These are phyloP conservation scores for Termitomyces sp. DNA, from an alignment of 768 basidiomycete genomes.

Conservation along the genomic window DNA sequence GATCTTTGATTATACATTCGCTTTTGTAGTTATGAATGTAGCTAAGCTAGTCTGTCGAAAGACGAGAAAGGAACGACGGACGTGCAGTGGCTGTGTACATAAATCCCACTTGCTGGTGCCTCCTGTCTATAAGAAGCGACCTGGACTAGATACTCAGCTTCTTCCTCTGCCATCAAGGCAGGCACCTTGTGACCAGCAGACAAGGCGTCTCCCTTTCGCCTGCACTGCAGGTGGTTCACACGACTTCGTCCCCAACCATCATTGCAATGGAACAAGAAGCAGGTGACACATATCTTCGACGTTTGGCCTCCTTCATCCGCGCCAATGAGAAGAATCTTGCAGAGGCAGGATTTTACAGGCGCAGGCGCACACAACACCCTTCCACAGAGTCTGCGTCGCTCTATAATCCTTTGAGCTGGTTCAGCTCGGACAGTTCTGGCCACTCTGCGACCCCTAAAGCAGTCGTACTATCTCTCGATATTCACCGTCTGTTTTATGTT, in stretches of 20 bases:
- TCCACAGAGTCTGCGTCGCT: conserved; percentile 30
- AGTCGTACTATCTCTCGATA: conserved; percentile 64
- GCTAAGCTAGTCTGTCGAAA: too few relatives aligned
- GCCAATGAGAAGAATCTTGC: conserved; percentile 71
- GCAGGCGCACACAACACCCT: conserved; percentile 37
- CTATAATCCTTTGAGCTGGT: conserved; percentile 64
- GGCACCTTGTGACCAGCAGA: conserved; percentile 4
- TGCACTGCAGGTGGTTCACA: conserved; percentile 11
- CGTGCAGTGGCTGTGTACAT: not conserved
- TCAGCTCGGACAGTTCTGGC: conserved; percentile 30
- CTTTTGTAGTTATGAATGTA: not conserved
- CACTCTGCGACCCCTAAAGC: conserved; percentile 43
- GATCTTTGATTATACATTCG: not conserved
- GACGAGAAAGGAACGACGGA: not conserved
- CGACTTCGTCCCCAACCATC: conserved; percentile 9
- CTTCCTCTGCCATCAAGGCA: not conserved
- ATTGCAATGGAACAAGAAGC: conserved; percentile 39
- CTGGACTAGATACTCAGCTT: not conserved
- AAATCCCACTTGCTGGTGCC: not conserved
- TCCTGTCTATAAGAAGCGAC: not conserved
- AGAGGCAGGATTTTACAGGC: conserved; percentile 48
- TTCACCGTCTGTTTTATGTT: conserved; percentile 83
- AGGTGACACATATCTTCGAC: conserved; percentile 74
- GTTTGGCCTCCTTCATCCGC: conserved; percentile 66
- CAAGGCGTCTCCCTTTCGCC: conserved; percentile 5